Conservation (phyloP, 495 filamentous ascomycete species). For the Aspergillus steynii region DNA sequence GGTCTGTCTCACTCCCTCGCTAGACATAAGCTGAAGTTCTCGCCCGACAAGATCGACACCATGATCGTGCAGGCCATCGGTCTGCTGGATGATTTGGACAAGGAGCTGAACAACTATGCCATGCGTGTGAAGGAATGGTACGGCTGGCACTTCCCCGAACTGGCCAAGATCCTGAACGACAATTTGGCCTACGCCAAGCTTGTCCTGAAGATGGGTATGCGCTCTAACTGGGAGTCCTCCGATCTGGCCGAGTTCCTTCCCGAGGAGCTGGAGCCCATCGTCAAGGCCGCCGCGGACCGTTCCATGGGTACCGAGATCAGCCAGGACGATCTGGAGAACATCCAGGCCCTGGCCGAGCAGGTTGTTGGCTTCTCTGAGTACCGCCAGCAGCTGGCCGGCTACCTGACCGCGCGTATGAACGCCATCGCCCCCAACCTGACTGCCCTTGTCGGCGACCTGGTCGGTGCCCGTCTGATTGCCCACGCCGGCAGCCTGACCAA, state of each 20-base stretch:
- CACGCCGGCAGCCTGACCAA: constrained; percentile 94
- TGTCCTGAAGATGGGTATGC: constrained; percentile 85
- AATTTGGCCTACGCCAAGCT: constrained; percentile 91
- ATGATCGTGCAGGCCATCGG: constrained; percentile 99
- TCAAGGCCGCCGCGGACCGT: constrained; percentile 92
- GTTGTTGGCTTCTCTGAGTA: constrained; percentile 90
- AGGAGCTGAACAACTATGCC: constrained; percentile 97
- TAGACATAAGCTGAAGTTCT: constrained; percentile 99
- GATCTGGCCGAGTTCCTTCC: constrained; percentile 93
- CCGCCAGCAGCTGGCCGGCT: constrained; percentile 80
- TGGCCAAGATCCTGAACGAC: constrained; percentile 96
- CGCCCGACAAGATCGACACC: constrained; percentile 96
- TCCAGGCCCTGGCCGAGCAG: constrained; percentile 85
- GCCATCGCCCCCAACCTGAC: constrained; percentile 97
- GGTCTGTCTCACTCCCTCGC: constrained; percentile 96
- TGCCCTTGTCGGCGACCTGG: constrained; percentile 87
- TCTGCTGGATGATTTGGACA: constrained; percentile 93
- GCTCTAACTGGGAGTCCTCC: constrained; percentile 66
- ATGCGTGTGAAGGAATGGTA: constrained; percentile 99
- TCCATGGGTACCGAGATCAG: constrained; percentile 99
- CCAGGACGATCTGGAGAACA: constrained; percentile 84
- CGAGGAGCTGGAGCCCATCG: constrained; percentile 88
- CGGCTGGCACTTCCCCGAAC: constrained; percentile 98
- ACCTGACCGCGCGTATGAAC: constrained; percentile 90
- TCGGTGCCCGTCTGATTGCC: constrained; percentile 92